Conservation (phyloP, 2,329 filamentous ascomycete species). For the Herpotrichia juniperi region DNA sequence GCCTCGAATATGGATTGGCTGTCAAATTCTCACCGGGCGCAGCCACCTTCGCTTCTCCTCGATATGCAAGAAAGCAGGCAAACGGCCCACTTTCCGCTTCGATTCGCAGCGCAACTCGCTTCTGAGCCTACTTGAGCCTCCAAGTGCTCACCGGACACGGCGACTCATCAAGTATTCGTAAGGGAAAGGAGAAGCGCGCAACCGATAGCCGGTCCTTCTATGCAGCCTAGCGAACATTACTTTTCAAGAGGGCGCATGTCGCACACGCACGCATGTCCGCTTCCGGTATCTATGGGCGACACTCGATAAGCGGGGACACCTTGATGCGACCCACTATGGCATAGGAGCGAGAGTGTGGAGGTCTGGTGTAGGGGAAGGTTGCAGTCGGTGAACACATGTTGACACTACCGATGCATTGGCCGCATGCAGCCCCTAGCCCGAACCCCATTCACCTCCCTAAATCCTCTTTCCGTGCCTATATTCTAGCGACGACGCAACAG, state of each 20-base stretch:
- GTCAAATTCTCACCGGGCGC: conserved; percentile 14
- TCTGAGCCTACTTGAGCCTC: conserved; percentile 3
- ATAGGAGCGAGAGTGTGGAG: conserved; percentile 1
- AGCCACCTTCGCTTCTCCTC: too few species aligned
- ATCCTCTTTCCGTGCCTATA: too few species aligned
- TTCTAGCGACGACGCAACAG: too few species aligned
- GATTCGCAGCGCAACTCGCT: neutral
- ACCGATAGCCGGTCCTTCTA: conserved; percentile 4
- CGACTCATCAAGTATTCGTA: neutral
- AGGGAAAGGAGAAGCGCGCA: neutral
- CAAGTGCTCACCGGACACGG: conserved; percentile 4
- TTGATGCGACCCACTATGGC: neutral
- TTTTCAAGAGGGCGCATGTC: conserved; percentile 5
- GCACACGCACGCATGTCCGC: conserved; percentile 2
- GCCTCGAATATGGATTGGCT: conserved; percentile 15
- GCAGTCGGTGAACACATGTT: neutral
- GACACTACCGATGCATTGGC: too few species aligned
- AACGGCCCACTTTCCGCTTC: conserved; percentile 6
- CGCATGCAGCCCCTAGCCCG: too few species aligned
- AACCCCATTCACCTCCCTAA: too few species aligned
- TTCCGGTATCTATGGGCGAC: conserved; percentile 4
- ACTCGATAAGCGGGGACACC: conserved; percentile 12
- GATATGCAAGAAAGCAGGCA: conserved; percentile 15
- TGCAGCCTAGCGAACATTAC: conserved; percentile 8
- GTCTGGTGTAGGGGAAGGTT: neutral